phyloP scores from a whole-genome alignment of 495 filamentous ascomycete species.

The Patellaria atrata region DNA sequence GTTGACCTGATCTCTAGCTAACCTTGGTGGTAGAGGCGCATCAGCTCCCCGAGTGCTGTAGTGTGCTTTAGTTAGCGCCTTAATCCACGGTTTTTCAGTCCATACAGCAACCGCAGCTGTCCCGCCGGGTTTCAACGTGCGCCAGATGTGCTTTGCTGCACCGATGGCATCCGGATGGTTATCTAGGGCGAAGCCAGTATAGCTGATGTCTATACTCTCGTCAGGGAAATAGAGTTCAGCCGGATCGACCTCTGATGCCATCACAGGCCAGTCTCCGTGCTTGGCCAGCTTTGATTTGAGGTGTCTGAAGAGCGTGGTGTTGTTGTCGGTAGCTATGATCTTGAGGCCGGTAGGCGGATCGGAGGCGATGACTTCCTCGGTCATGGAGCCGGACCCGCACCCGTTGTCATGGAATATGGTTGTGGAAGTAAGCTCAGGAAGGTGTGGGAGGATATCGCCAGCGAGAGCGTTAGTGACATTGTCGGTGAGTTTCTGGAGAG shows the following conservation, averaged over 20 bases:
- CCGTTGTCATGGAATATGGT: conserved; percentile 22
- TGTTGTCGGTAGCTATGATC: conserved; percentile 20
- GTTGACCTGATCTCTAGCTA: conserved; percentile 6
- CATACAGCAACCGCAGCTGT: conserved; percentile 17
- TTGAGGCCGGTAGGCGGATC: conserved; percentile 9
- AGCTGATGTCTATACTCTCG: conserved; percentile 18
- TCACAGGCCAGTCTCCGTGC: conserved; percentile 12
- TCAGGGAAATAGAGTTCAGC: too few relatives aligned
- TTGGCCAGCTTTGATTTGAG: neutral
- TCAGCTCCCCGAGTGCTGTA: conserved; percentile 10
- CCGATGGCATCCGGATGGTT: neutral
- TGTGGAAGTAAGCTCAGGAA: conserved; percentile 1
- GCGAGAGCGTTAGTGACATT: neutral
- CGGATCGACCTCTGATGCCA: too few relatives aligned
- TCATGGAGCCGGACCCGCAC: conserved; percentile 20
- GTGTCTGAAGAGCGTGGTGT: conserved; percentile 10
- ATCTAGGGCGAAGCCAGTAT: conserved; percentile 15
- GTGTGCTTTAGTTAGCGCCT: conserved; percentile 10
- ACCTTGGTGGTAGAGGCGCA: conserved; percentile 8
- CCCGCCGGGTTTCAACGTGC: conserved; percentile 21
- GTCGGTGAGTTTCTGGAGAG: conserved; percentile 2
- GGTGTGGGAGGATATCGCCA: neutral
- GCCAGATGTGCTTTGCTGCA: conserved; percentile 19
- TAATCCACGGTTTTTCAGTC: conserved; percentile 13
- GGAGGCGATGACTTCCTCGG: conserved; percentile 11